A percentile compares a stretch with the other conserved stretches of the same genome.
Conservation (phyloP, 2,329 filamentous ascomycete species). For the Alternaria sp. region DNA sequence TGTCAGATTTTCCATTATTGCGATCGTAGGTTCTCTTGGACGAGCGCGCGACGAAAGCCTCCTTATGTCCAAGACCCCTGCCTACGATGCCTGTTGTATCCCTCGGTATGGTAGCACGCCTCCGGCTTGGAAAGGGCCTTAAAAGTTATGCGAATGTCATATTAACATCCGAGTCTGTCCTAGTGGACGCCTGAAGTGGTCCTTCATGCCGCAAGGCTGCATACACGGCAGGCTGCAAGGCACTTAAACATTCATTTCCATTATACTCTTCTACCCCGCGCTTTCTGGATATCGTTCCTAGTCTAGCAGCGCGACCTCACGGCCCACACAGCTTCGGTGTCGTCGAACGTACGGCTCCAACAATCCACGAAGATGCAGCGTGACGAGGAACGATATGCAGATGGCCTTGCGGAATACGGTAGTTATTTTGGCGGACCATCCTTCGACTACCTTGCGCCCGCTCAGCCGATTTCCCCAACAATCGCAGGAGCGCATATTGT, state of each 20-base stretch:
- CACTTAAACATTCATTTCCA: background rate
- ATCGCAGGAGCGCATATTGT: constrained; percentile 5
- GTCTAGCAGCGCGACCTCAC: constrained; percentile 1
- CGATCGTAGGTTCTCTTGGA: background rate
- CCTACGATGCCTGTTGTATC: background rate
- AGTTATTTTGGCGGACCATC: constrained; percentile 21
- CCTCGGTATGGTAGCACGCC: background rate
- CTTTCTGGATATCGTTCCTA: background rate
- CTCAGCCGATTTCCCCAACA: constrained; percentile 8
- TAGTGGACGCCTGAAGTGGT: background rate
- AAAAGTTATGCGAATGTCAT: background rate
- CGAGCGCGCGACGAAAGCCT: background rate
- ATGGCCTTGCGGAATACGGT: constrained; percentile 18
- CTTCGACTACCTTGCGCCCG: constrained; percentile 19
- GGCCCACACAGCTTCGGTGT: background rate
- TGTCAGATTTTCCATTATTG: background rate
- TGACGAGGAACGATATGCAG: constrained; percentile 17
- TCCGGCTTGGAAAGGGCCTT: background rate
- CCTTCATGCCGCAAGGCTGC: background rate
- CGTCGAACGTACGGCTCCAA: background rate
- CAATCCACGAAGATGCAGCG: constrained; percentile 15
- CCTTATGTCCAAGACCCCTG: background rate
- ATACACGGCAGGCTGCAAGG: background rate
- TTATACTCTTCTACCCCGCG: constrained; percentile 1
- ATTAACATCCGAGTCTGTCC: background rate